Evolutionary conservation across 768 basidiomycete genomes (phyloP).

Genomic region (Suillus variegatus): DNA sequence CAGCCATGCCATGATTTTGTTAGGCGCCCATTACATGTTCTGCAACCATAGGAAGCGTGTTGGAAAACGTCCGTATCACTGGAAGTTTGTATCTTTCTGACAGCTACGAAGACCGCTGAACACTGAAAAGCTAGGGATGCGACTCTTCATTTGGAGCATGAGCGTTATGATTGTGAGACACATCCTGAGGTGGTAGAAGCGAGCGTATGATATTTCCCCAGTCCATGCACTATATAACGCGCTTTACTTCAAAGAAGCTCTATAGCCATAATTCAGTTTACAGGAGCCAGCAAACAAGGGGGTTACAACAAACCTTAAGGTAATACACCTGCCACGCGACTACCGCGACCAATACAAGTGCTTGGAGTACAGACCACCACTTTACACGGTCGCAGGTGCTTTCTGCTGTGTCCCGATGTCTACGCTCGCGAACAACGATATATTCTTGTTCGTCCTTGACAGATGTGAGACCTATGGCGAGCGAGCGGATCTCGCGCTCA

Average conservation of each 20-base stretch:
- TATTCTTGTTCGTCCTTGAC: conserved; percentile 99
- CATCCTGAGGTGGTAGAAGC: not conserved
- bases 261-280: conserved; percentile 42
- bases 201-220: not conserved
- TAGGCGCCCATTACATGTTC: not conserved
- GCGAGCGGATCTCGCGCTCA: conserved; percentile 88
- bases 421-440: conserved; percentile 89
- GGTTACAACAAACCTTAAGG: conserved; percentile 62
- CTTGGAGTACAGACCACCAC: conserved; percentile 97
- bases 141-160: not conserved
- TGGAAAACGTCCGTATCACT: not conserved
- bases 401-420: conserved; percentile 93
- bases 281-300: not conserved
- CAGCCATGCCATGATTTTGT: not conserved
- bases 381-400: conserved; percentile 94
- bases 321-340: conserved; percentile 99
- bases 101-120: not conserved
- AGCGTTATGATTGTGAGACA: not conserved
- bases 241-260: conserved; percentile 84
- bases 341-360: conserved; percentile 81
- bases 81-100: not conserved
- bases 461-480: conserved; percentile 77
- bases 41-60: not conserved
- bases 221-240: conserved; percentile 58
- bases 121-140: not conserved